These are phyloP conservation scores for Rhizomucor pusillus DNA, from an alignment of 371 early-diverging fungal species.

Conservation along the genomic window DNA sequence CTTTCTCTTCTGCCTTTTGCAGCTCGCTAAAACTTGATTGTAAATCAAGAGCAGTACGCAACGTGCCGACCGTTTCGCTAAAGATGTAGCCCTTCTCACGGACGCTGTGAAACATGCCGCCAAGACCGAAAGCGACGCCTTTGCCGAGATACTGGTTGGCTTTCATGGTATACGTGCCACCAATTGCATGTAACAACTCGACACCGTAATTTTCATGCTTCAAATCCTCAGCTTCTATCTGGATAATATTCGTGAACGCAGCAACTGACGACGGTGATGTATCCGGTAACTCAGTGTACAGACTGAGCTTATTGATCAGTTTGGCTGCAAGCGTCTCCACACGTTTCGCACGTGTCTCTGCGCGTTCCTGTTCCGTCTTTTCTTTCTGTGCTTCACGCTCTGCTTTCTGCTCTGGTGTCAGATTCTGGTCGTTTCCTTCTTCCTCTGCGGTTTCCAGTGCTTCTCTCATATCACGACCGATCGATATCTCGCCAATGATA, in stretches of 20 bases:
- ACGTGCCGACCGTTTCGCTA: conserved; percentile 84
- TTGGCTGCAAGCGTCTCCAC: conserved; percentile 71
- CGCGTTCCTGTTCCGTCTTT: conserved; percentile 36
- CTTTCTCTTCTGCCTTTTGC: conserved; percentile 83
- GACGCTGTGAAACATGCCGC: conserved; percentile 63
- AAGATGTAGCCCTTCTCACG: conserved; percentile 84
- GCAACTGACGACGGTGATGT: conserved; percentile 36
- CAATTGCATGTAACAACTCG: conserved; percentile 90
- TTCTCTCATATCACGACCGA: conserved; percentile 86
- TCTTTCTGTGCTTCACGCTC: conserved; percentile 49
- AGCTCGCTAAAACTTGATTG: conserved; percentile 86
- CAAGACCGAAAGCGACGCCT: conserved; percentile 69
- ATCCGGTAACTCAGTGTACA: conserved; percentile 72
- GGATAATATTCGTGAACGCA: conserved; percentile 67
- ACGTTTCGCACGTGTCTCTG: conserved; percentile 64
- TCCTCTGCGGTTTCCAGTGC: conserved; percentile 63
- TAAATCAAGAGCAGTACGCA: conserved; percentile 87
- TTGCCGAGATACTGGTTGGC: conserved; percentile 79
- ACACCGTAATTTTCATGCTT: conserved; percentile 89
- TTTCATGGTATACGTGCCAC: conserved; percentile 84
- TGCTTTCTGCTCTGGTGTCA: conserved; percentile 61
- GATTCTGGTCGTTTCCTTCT: conserved; percentile 32
- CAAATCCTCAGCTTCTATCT: conserved; percentile 83
- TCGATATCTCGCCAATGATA: conserved; percentile 96
- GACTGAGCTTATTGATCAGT: conserved; percentile 70